Base-by-base conservation (phyloP, 2,329 filamentous ascomycete genomes). In the Catunica adiposa region DNA sequence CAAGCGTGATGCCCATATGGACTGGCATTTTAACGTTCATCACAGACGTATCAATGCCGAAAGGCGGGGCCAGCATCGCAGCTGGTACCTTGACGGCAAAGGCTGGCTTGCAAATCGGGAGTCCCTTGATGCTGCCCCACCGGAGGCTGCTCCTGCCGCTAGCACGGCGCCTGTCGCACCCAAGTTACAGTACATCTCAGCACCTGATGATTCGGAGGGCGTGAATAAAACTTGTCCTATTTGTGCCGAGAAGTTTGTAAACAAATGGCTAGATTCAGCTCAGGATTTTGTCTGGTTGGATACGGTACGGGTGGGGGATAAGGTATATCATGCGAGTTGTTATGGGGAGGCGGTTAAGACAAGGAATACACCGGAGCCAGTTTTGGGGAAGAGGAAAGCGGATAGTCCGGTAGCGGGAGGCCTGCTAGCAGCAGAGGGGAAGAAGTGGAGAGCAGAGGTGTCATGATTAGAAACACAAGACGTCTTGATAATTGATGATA, bases 241-340 rank as follows among this genome's bases (percentile, higher is more conserved):
- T 62, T 97, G 92, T 67, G 89, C 95, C 67, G 92, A 98, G 66
- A 84, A 85, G 61, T 97, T 98, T 63, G 85, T 94, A 69, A 88
- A 86, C 61, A 84, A 85, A 61, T 97, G 89, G 84, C 82, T 90
- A 5, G 88, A 94, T 62, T 88, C 94, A 60, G 86, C 85, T 17
- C 89, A 97, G 68, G 90, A 98, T 64, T 97, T 89, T 78, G 90
- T 98, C 42, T 97, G 92, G 86, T 83, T 88, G 67, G 90, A 98
- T 67, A 86, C 90, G 0, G 75, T 86, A 53, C 78, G 83, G 61
- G 79, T 94, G 29, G 86, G 85, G 37, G 80, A 77, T 56, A 81
- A 87, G 60, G 84, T 92, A 15, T 97, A 88, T 63, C 92, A 98
- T 67, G 88, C 84, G 9, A 94, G 82, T 55, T 98, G 92, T 66